Evolutionary conservation across 345 rosid species (phyloP), one percentile per base, ranked within the genome.

Genomic region (Salix arbutifolia): DNA sequence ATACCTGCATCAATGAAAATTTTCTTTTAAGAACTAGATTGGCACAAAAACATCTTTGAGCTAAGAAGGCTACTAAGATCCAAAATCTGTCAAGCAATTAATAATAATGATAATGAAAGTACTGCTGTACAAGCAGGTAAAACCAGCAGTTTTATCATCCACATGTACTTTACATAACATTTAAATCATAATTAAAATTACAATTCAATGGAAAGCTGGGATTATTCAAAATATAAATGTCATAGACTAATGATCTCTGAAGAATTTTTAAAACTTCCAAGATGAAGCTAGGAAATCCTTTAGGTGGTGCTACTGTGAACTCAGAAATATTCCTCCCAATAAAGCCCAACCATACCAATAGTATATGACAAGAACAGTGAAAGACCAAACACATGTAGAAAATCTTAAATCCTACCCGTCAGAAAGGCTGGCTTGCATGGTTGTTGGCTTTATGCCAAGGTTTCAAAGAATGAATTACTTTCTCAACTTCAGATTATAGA

Each of bases 1-100:
- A 96, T 8, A 96, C 99, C 99, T 96, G 92, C 90, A 88, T 60
- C 25, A 80, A 65, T 74, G 26, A 81, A 75, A 14, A n/a, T 21
- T n/a, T 38, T 42, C 46, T 71, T 28, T 21, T 48, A 18, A 50
- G 56, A 74, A 26, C 31, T 70, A 35, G 65, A 37, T 42, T 60
- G 13, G 61, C 44, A 73, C n/a, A 53, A 35, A 56, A 17, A 13
- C n/a, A 1, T 53, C 18, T 65, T 25, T 0, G 68, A 18, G 10
- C 18, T 28, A 26, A 33, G 33, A 38, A 76, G 58, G 64, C 26
- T 58, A 69, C 5, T 50, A 11, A 23, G 60, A 38, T 58, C 53
- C 7, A 17, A 42, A 14, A 56, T 67, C 23, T 31, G 19, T 37
- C 9, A 0, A 5, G 23, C 31, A 72, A 75, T 11, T 46, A 46